Percentiles rank a stretch among this genome's conserved stretches.
phyloP scores from a whole-genome alignment of 805 yeast species.

The Saturnispora quitensis region DNA sequence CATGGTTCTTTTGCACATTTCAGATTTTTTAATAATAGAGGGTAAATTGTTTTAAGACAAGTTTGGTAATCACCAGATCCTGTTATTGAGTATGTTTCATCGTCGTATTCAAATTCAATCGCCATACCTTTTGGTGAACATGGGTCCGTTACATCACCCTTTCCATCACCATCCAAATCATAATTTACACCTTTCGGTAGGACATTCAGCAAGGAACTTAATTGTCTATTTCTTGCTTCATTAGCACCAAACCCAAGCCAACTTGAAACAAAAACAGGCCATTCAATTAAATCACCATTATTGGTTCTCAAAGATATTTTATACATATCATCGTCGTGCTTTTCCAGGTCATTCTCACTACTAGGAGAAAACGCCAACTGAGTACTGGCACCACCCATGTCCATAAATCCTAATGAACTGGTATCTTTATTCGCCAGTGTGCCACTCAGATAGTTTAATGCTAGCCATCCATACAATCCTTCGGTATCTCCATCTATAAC shows the following conservation, averaged over 20 bases:
- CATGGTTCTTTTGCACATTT: slow-evolving; percentile 89
- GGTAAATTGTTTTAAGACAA: slow-evolving; percentile 66
- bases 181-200: slow-evolving; percentile 38
- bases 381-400: slow-evolving; percentile 99
- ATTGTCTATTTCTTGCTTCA: slow-evolving; percentile 72
- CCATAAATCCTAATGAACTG: slow-evolving; percentile 82
- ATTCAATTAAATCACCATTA: slow-evolving; percentile 61
- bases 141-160: slow-evolving; percentile 54
- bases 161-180: slow-evolving; percentile 39
- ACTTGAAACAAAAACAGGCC: slow-evolving; percentile 88
- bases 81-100: slow-evolving; percentile 37
- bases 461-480: slow-evolving; percentile 94
- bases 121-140: slow-evolving; percentile 65
- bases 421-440: slow-evolving; percentile 43
- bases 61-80: slow-evolving; percentile 77
- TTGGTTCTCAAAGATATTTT: slow-evolving; percentile 55
- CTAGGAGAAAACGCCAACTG: slow-evolving; percentile 91
- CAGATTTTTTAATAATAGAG: slow-evolving; percentile 63
- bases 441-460: slow-evolving; percentile 74
- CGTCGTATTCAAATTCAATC: slow-evolving; percentile 39
- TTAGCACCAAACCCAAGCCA: slow-evolving; percentile 99
- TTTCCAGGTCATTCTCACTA: slow-evolving; percentile 43
- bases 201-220: slow-evolving; percentile 42
- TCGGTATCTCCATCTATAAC: slow-evolving; percentile 92
- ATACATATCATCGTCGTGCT: slow-evolving; percentile 67